Evolutionary conservation across 2,329 filamentous ascomycete genomes (phyloP).

Genomic region (Pseudogymnoascus sp.): DNA sequence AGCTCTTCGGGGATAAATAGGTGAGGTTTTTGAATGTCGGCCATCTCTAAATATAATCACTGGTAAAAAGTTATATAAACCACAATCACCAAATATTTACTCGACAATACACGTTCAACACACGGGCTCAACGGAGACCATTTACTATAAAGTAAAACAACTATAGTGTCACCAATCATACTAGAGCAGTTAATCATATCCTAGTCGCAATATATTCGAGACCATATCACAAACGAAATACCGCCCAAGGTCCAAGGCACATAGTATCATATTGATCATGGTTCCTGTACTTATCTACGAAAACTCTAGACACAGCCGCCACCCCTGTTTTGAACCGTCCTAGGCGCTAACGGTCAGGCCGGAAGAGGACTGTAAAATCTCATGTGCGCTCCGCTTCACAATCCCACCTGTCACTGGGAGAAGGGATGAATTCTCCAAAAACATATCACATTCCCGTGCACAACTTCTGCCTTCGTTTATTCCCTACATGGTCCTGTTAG

Average conservation of each 20-base stretch:
- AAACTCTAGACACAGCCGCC: background rate
- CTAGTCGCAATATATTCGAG: background rate
- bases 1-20: background rate
- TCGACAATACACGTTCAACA: background rate
- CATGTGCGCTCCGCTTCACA: conserved; percentile 70
- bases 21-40: too few species aligned
- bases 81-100: background rate
- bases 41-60: too few species aligned
- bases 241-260: background rate
- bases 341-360: background rate
- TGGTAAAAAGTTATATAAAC: too few species aligned
- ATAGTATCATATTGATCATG: background rate
- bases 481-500: conserved; percentile 51
- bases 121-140: background rate
- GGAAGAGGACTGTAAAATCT: conserved; percentile 44
- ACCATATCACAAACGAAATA: background rate
- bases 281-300: background rate
- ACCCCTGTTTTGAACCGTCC: background rate
- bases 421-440: conserved; percentile 68
- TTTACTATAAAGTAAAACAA: background rate
- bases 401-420: conserved; percentile 91
- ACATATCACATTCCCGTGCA: conserved; percentile 85
- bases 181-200: background rate
- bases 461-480: conserved; percentile 95
- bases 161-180: background rate